phyloP scores from a whole-genome alignment of 352 stramenopile genomes.

The Phytopythium chamaehyphon region DNA sequence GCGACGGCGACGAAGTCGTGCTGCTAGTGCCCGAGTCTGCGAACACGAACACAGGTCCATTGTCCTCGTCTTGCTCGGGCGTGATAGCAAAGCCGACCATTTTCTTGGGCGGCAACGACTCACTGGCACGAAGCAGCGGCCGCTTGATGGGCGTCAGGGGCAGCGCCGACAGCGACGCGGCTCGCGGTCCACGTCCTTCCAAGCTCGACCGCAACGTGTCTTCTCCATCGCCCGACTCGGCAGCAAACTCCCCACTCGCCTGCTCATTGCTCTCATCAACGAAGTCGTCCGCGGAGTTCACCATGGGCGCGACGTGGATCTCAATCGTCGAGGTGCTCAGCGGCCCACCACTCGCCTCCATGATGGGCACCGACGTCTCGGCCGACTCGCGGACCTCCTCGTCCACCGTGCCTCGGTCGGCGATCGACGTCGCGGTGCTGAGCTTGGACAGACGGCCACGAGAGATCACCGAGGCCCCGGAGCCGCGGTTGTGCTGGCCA shows the following conservation, averaged over 20 bases:
- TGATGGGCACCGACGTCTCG: background rate
- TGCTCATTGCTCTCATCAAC: background rate
- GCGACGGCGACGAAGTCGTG: constrained; percentile 13
- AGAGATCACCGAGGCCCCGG: constrained; percentile 17
- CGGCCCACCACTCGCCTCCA: background rate
- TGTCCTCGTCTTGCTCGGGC: background rate
- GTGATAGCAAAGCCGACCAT: constrained; percentile 3
- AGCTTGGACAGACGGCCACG: constrained; percentile 8
- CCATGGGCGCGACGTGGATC: no score
- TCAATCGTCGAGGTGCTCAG: no score
- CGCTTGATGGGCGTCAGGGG: background rate
- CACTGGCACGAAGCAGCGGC: constrained; percentile 3
- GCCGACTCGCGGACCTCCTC: constrained; percentile 11
- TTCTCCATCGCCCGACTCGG: background rate
- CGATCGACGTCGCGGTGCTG: constrained; percentile 4
- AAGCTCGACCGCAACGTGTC: background rate
- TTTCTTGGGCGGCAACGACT: constrained; percentile 6
- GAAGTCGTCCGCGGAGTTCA: no score
- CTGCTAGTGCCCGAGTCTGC: background rate
- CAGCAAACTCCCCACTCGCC: constrained; percentile 5
- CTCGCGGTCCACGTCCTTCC: background rate
- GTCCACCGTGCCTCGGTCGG: constrained; percentile 15
- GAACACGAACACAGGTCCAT: background rate
- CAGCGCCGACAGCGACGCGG: background rate
- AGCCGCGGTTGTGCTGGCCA: constrained; percentile 36